These are phyloP conservation scores for Metschnikowia gruessii DNA, from an alignment of 805 yeast genomes.

Conservation along the genomic window DNA sequence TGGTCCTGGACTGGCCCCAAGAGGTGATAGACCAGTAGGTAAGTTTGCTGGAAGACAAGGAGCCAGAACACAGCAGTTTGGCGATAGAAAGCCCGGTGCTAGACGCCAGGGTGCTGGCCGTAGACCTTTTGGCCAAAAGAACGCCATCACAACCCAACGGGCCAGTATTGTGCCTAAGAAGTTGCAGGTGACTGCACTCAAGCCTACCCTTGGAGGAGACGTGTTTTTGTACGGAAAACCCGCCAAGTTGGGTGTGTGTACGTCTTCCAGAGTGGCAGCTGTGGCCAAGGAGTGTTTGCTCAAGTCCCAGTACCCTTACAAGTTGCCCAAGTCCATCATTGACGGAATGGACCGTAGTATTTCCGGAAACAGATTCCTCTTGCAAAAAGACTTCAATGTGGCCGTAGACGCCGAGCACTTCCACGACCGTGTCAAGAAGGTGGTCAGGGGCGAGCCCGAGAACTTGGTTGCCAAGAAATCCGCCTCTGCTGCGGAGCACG, in stretches of 20 bases:
- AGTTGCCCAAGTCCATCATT: slow-evolving; percentile 34
- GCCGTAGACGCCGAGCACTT: slow-evolving; percentile 23
- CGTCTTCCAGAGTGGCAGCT: slow-evolving; percentile 39
- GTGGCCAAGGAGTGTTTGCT: slow-evolving; percentile 38
- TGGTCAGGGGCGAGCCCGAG: slow-evolving; percentile 33
- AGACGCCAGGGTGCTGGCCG: background rate
- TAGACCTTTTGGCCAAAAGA: background rate
- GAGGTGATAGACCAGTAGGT: background rate
- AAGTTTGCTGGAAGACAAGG: background rate
- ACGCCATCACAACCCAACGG: background rate
- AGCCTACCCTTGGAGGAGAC: slow-evolving; percentile 24
- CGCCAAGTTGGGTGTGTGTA: slow-evolving; percentile 14
- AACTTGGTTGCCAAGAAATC: slow-evolving; percentile 8
- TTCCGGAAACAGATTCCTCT: slow-evolving; percentile 30
- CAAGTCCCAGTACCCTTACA: slow-evolving; percentile 41
- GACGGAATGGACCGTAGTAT: slow-evolving; percentile 22
- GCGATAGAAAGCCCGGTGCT: background rate
- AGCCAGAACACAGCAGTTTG: background rate
- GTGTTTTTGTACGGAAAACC: slow-evolving; percentile 40
- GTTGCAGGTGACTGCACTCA: slow-evolving; percentile 17
- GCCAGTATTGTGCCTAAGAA: slow-evolving; percentile 17
- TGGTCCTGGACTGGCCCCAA: background rate
- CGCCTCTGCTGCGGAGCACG: slow-evolving; percentile 7
- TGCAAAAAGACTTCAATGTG: slow-evolving; percentile 29
- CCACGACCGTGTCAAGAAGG: slow-evolving; percentile 26